Evolutionary conservation across 2,329 filamentous ascomycete genomes (phyloP), one percentile per base, ranked within the genome.

Genomic region (Ophiosphaerella herpotricha): DNA sequence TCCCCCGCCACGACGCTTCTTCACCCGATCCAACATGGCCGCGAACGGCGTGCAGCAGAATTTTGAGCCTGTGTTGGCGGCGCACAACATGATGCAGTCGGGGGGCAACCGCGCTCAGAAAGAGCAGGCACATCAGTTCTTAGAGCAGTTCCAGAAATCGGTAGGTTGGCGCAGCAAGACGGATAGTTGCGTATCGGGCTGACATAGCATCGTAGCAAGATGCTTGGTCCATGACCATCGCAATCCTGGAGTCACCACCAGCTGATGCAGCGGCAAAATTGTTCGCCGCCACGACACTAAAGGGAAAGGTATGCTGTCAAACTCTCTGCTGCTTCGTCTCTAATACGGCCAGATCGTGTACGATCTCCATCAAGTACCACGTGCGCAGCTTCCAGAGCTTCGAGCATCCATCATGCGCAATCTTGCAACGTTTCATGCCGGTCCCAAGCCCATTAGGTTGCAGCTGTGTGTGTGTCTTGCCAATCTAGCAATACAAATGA

Each of bases 121-220:
- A 80, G 87, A 88, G 73, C 88, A 91, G 74, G 92, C 91, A 52
- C 92, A 97, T 71, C 86, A 93, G 72, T 99, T 88, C 73, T 82
- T 99, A 53, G 90, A 96, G 77, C 87, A 85, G 64, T 99, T 97
- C 77, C 94, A 99, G 83, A 99, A 99, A 85, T 97, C 94, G 74
- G 93, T 96, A 76, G 63, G 88, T 83, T 53, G 44, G 44, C 45
- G 31, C 23, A 45, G 32, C 36, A n/a, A 9, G 26, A 39, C 21
- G n/a, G 7, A 23, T 43, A 41, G 39, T 45, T 50, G 53, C 26
- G 11, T 29, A 50, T 21, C 46, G 54, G 57, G 59, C 59, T 73
- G 56, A 65, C 44, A 47, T 46, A 67, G 55, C 39, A 50, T 35
- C 49, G 46, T 71, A 96, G 91, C 82, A 89, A 70, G 90, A 91